Percentiles rank a stretch among this genome's conserved stretches.
phyloP scores from a whole-genome alignment of 495 filamentous ascomycete genomes.

The Ascodesmis nigricans region DNA sequence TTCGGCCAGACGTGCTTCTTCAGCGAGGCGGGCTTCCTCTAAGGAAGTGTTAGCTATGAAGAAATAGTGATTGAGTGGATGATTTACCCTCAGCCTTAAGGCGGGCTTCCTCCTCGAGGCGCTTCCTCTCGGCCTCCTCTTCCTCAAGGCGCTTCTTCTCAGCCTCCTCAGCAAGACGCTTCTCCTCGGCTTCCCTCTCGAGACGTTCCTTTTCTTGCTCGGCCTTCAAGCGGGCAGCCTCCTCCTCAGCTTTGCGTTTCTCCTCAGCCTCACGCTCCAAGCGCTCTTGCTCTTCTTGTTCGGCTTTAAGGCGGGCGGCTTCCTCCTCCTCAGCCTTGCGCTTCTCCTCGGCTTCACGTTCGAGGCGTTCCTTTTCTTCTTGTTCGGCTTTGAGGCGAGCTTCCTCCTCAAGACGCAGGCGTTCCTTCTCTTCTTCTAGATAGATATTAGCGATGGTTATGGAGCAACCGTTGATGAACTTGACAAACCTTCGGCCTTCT shows the following conservation, averaged over 20 bases:
- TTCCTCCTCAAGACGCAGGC: neutral
- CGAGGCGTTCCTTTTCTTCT: no score
- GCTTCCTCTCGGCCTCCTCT: no score
- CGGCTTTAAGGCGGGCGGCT: neutral
- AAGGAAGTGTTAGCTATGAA: no score
- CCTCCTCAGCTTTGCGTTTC: constrained; percentile 21
- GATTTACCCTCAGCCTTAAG: neutral
- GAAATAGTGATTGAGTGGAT: no score
- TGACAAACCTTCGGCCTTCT: neutral
- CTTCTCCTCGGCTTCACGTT: constrained; percentile 1
- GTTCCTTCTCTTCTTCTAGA: no score
- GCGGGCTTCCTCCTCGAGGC: no score
- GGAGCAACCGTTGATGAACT: no score
- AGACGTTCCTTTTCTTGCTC: neutral
- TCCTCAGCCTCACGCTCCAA: constrained; percentile 24
- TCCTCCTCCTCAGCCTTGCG: constrained; percentile 1
- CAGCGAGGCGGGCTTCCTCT: neutral
- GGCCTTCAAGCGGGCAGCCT: neutral
- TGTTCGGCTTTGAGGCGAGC: no score
- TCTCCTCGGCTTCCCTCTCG: neutral
- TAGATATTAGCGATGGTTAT: no score
- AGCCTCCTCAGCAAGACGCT: constrained; percentile 26
- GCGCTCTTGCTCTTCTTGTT: constrained; percentile 21
- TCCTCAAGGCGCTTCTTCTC: constrained; percentile 12
- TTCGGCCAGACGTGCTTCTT: constrained; percentile 13